Conservation (phyloP, 1,284 basidiomycete species). For the Ganoderma boninense region DNA sequence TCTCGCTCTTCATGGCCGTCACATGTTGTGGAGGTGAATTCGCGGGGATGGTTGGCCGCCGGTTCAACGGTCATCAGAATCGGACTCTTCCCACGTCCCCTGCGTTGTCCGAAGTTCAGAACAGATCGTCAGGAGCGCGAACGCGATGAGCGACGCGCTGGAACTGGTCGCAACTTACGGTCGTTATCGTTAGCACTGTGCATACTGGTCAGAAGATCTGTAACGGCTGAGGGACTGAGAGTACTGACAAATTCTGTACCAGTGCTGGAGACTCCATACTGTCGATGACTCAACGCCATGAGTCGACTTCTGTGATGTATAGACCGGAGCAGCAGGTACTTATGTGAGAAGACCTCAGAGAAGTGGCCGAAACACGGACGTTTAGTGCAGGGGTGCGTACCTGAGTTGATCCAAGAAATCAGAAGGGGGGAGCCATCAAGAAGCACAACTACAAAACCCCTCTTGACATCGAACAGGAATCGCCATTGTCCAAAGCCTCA, state of each 20-base stretch:
- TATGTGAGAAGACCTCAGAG: no score
- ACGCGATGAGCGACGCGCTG: background rate
- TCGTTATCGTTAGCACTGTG: background rate
- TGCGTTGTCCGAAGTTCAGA: background rate
- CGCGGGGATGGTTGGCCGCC: conserved; percentile 12
- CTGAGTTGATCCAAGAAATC: no score
- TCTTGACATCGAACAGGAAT: background rate
- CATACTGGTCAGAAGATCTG: no score
- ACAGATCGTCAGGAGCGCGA: background rate
- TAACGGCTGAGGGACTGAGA: no score
- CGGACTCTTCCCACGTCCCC: conserved; percentile 13
- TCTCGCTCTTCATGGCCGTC: conserved; percentile 20
- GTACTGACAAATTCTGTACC: no score
- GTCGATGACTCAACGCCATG: background rate
- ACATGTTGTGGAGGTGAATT: conserved; percentile 18
- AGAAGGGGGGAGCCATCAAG: background rate
- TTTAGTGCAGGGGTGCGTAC: no score
- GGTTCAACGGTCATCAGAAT: conserved; percentile 19
- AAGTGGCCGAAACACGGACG: no score
- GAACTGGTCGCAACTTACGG: background rate
- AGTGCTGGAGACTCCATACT: background rate
- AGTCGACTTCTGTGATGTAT: no score
- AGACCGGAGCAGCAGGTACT: no score
- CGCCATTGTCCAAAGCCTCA: background rate
- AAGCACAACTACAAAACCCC: background rate